Conservation (phyloP, 2,329 filamentous ascomycete genomes). For the Sordariomycetes sp. region DNA sequence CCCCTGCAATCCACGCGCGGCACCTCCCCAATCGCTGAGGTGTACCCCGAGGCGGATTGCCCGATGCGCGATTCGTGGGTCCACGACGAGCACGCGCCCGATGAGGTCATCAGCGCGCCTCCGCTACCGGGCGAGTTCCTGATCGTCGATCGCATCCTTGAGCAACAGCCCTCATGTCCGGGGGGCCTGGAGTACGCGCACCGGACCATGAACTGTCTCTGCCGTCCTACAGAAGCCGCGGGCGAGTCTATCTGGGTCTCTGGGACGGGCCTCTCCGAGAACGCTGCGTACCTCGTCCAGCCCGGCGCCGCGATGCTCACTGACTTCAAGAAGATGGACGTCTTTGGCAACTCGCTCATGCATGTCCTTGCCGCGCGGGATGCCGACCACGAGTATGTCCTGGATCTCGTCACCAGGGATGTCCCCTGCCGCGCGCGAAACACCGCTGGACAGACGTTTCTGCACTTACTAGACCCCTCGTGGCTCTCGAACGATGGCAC, state of each 20-base stretch:
- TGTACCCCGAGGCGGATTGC: neutral
- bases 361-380: constrained; percentile 29
- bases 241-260: constrained; percentile 16
- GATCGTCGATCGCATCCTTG: constrained; percentile 13
- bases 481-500: constrained; percentile 18
- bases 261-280: constrained; percentile 9
- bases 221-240: constrained; percentile 13
- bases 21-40: constrained; percentile 1
- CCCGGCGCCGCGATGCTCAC: neutral
- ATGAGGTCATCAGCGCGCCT: neutral
- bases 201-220: constrained; percentile 14
- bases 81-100: constrained; percentile 15
- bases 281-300: neutral
- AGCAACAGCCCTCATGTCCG: constrained; percentile 9
- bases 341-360: constrained; percentile 32
- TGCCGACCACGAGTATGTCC: constrained; percentile 9
- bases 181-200: constrained; percentile 11
- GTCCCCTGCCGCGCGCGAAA: constrained; percentile 14
- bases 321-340: constrained; percentile 16
- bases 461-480: constrained; percentile 24
- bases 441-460: constrained; percentile 32
- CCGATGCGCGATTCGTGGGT: constrained; percentile 13
- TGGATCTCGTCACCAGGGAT: constrained; percentile 13
- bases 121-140: constrained; percentile 38
- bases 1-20: constrained; percentile 9